Evolutionary conservation across 805 yeast species (phyloP), one percentile per base, ranked within the genome.

Genomic region (Candida coleopterorum): DNA sequence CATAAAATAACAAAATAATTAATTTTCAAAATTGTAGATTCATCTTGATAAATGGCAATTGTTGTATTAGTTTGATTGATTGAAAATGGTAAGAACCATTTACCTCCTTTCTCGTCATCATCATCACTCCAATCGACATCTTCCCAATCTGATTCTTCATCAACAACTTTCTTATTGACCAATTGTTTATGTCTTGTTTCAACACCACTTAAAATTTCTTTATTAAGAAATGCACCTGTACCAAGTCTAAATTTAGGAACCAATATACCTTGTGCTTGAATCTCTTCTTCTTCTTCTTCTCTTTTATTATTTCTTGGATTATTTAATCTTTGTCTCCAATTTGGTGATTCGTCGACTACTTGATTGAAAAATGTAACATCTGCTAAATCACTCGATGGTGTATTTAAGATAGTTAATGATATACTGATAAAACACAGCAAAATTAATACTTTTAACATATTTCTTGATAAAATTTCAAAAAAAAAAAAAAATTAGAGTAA

Each of bases 221-320:
- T 42, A 29, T 50, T 46, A 9, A 50, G 38, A 32, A 44, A 46
- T 18, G 50, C 32, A 3, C 56, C 56, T 9, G 52, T 47, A 32
- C 52, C 49, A 21, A 50, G 17, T 20, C 44, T 37, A 30, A 34
- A 39, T 18, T 31, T 36, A 4, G 42, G 42, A 10, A n/a, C n/a
- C 10, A 22, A 4, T 21, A 18, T 16, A 5, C 42, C 42, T 33
- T 39, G 42, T 7, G 38, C 41, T 12, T 25, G 24, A 9, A 38
- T 15, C 4, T 30, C 20, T 24, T 25, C 25, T 14, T 32, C 23
- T 3, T 11, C 26, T 14, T 35, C 15, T 6, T 23, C 29, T 18
- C 25, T 29, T 24, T 23, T 35, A 8, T 22, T 18, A 15, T 11
- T 32, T 18, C 20, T 28, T 12, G 15, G 12, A 5, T 24, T 29